Conservation (phyloP, 129 eudicot species). For the Escallonia herrerae region DNA sequence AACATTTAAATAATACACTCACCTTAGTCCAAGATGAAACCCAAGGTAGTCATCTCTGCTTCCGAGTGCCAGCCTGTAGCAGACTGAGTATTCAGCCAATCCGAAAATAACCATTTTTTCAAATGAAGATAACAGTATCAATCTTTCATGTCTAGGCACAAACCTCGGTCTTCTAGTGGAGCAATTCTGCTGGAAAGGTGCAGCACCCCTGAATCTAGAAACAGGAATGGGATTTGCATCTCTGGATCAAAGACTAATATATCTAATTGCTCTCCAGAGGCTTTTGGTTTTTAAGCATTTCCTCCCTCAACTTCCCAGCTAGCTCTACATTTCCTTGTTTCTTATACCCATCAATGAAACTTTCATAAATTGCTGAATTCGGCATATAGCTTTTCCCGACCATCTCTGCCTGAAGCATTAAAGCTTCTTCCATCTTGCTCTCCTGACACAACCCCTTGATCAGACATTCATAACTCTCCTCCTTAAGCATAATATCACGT, state of each 20-base stretch:
- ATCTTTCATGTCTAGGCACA: slow-evolving; percentile 1
- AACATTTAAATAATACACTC: background rate
- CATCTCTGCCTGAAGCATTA: slow-evolving; percentile 80
- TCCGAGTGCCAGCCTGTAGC: background rate
- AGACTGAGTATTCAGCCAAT: background rate
- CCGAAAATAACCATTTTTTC: background rate
- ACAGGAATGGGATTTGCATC: background rate
- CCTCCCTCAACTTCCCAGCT: slow-evolving; percentile 41
- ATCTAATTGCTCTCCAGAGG: background rate
- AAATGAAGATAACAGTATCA: background rate
- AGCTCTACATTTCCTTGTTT: slow-evolving; percentile 46
- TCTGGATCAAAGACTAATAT: slow-evolving; percentile 3
- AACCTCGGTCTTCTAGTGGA: background rate
- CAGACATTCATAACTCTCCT: slow-evolving; percentile 43
- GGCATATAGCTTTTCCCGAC: slow-evolving; percentile 64
- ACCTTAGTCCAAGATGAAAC: background rate
- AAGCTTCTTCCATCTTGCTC: slow-evolving; percentile 68
- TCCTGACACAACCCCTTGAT: slow-evolving; percentile 63
- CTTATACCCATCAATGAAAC: slow-evolving; percentile 54
- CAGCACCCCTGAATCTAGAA: background rate
- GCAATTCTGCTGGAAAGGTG: background rate
- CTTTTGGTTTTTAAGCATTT: slow-evolving; percentile 15
- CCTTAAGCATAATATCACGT: slow-evolving; percentile 28
- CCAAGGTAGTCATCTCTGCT: background rate
- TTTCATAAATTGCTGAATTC: slow-evolving; percentile 38